Percentiles rank a stretch among this genome's conserved stretches.
phyloP scores from a whole-genome alignment of 2,329 filamentous ascomycete genomes.

The Cladophialophora carrionii region DNA sequence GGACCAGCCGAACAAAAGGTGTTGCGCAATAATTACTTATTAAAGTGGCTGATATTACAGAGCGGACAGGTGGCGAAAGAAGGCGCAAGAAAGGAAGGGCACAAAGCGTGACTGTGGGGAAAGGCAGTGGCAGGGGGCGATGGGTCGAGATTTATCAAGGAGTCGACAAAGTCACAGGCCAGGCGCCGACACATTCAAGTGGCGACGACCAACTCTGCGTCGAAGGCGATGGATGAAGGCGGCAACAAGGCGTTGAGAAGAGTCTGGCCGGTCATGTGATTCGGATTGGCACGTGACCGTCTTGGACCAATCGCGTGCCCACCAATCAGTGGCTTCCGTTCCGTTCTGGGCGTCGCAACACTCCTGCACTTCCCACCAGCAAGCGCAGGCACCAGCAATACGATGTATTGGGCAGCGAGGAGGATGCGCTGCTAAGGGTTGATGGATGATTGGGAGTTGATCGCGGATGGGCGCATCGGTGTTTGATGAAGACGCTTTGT shows the following conservation, averaged over 20 bases:
- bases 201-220: constrained; percentile 33
- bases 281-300: constrained; percentile 2
- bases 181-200: constrained; percentile 37
- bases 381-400: neutral
- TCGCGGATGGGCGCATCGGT: neutral
- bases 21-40: constrained; percentile 27
- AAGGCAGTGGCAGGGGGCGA: constrained; percentile 10
- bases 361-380: neutral
- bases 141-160: constrained; percentile 8
- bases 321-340: constrained; percentile 2
- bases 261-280: constrained; percentile 6
- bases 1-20: constrained; percentile 32
- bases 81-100: constrained; percentile 21
- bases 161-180: neutral
- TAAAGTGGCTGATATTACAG: constrained; percentile 28
- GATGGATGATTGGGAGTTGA: neutral
- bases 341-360: constrained; percentile 1
- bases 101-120: constrained; percentile 23
- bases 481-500: constrained; percentile 1
- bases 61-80: constrained; percentile 23
- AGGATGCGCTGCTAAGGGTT: neutral
- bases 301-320: neutral
- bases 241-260: constrained; percentile 17
- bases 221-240: constrained; percentile 3
- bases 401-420: neutral